Base-by-base conservation (phyloP, 2,329 filamentous ascomycete genomes). In the Fonsecaea monophora region DNA sequence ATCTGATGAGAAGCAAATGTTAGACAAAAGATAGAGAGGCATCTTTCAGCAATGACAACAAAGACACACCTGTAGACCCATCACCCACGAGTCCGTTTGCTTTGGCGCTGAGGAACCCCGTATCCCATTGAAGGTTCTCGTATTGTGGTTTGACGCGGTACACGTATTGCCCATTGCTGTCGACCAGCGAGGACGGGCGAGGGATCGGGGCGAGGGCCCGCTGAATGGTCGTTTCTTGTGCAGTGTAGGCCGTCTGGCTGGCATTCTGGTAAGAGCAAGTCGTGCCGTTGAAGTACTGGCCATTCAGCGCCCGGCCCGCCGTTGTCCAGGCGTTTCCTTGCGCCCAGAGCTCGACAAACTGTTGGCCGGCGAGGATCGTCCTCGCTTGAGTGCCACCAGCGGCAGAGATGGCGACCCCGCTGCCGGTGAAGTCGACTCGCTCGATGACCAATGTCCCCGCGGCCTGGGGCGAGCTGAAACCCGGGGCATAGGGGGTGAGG, bases 261-360 rank as follows among this genome's bases (percentile, higher is more conserved):
- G 53, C 40, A 32, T 74, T 71, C 12, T 57, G 55, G 57, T 68
- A 70, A 13, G 56, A 57, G 50, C 73, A 74, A 8, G 69, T 64
- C n/a, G 70, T 72, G 21, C 72, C 65, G 58, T 73, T 67, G 71
- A 73, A 70, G 54, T 48, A 38, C 58, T 70, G 63, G 58, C 71
- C 62, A 35, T 55, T 68, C 64, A 64, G 63, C 59, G 53, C 63
- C 42, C 65, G 61, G 7, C 69, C 71, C 37, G 71, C 69, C 3
- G 69, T 70, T 9, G 74, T 82, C 78, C 93, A 92, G 58, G 86
- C 82, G 64, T 88, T 87, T 62, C 92, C 92, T 77, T 95, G 91
- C 37, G 86, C 83, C 84, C 89, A 96, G 0, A 87, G 87, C 2
- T 80, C 77, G 68, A 95, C 83, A 73, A 86, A 85, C 64, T 84